phyloP scores from a whole-genome alignment of 140 eudicot genomes.

The Bidens hawaiensis region DNA sequence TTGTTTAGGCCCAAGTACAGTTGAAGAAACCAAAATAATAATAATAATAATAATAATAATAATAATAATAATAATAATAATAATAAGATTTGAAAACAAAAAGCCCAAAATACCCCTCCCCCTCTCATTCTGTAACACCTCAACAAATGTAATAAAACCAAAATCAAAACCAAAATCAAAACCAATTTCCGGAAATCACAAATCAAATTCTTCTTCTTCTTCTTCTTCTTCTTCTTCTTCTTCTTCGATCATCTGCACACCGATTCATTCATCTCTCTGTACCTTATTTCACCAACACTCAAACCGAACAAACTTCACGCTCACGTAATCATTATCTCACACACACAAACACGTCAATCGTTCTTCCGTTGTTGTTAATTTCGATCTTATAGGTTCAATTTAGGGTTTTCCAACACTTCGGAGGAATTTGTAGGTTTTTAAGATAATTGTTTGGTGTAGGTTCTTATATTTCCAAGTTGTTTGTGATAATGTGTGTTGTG shows the following conservation, averaged over 20 bases:
- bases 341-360: constrained; percentile 13
- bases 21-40: background rate
- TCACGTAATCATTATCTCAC: constrained; percentile 3
- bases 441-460: constrained; percentile 17
- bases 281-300: constrained; percentile 1
- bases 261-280: constrained; percentile 22
- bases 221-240: too few species aligned
- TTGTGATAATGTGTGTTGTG: constrained; percentile 16
- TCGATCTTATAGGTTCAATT: constrained; percentile 23
- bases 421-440: constrained; percentile 32
- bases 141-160: constrained; percentile 19
- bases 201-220: too few species aligned
- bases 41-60: background rate
- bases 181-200: constrained; percentile 19
- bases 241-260: constrained; percentile 17
- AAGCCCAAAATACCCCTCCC: constrained; percentile 18
- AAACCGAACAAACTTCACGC: constrained; percentile 4
- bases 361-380: constrained; percentile 10
- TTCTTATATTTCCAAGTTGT: constrained; percentile 4
- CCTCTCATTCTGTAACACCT: constrained; percentile 5
- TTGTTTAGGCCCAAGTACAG: background rate
- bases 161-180: constrained; percentile 18
- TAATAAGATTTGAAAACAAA: too few species aligned
- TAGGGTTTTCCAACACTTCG: constrained; percentile 37
- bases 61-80: background rate